Evolutionary conservation across 139 green algal species (phyloP).

Genomic region (Chlorella sp.): DNA sequence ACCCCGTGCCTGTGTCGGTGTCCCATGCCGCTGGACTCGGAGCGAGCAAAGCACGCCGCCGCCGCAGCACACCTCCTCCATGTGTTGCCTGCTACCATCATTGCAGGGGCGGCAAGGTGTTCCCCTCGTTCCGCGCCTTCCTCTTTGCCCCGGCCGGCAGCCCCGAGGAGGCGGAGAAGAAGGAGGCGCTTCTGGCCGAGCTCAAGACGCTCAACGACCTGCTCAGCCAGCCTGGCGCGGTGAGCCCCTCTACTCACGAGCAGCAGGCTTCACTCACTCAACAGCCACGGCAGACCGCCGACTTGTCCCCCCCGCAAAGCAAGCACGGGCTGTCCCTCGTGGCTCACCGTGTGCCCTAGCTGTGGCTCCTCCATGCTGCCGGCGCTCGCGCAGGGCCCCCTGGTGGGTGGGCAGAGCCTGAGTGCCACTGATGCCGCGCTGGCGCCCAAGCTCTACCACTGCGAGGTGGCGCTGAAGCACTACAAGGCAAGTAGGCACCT

Average conservation of each 20-base stretch:
- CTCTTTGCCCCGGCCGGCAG: conserved; percentile 40
- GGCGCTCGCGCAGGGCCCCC: conserved; percentile 24
- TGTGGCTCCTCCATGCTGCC: too few relatives aligned
- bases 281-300: too few relatives aligned
- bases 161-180: conserved; percentile 1
- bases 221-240: too few relatives aligned
- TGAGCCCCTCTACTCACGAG: too few relatives aligned
- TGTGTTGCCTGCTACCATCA: not conserved
- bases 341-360: too few relatives aligned
- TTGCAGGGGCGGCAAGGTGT: conserved; percentile 52
- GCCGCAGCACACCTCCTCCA: not conserved
- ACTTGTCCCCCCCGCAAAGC: too few relatives aligned
- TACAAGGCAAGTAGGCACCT: conserved; percentile 65
- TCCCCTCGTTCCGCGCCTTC: conserved; percentile 59
- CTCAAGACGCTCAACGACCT: conserved; percentile 1
- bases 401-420: conserved; percentile 51
- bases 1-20: too few relatives aligned
- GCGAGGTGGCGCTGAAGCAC: conserved; percentile 45
- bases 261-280: too few relatives aligned
- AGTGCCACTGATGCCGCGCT: conserved; percentile 60
- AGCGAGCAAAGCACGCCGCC: not conserved
- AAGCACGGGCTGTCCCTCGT: too few relatives aligned
- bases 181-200: conserved; percentile 10
- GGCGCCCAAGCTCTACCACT: conserved; percentile 82
- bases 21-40: not conserved